A percentile compares a stretch with the other conserved stretches of the same genome.
Conservation (phyloP, 2,329 filamentous ascomycete genomes). For the Venturia oleaginea region DNA sequence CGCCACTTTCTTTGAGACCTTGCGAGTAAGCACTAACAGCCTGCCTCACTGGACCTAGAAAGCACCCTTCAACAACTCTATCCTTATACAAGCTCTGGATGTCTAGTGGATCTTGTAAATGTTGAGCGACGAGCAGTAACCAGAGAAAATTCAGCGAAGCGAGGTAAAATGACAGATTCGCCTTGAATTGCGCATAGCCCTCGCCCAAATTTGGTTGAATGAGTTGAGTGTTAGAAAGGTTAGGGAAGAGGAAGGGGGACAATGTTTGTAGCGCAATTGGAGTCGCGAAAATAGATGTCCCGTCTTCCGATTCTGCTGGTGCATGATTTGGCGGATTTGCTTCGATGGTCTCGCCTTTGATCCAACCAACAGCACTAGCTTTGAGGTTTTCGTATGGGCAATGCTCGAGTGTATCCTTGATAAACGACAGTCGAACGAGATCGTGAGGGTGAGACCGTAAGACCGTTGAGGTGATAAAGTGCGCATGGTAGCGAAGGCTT, state of each 20-base stretch:
- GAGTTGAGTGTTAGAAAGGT: constrained; percentile 31
- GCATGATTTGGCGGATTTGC: constrained; percentile 24
- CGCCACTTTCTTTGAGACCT: constrained; percentile 22
- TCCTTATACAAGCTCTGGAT: constrained; percentile 33
- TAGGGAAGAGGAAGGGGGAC: constrained; percentile 44
- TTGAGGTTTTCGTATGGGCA: constrained; percentile 46
- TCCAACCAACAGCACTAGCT: constrained; percentile 50
- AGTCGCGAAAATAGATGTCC: constrained; percentile 36
- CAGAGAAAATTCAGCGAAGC: constrained; percentile 51
- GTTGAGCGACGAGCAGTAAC: constrained; percentile 41
- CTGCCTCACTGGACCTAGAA: constrained; percentile 26
- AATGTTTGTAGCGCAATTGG: constrained; percentile 38
- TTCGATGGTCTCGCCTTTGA: constrained; percentile 50
- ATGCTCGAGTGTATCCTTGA: constrained; percentile 46
- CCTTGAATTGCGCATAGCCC: constrained; percentile 37
- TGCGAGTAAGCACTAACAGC: constrained; percentile 22
- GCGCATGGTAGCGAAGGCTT: constrained; percentile 38
- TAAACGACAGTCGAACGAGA: constrained; percentile 42
- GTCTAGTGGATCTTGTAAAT: constrained; percentile 38
- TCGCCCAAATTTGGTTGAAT: constrained; percentile 20
- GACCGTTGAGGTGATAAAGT: constrained; percentile 40
- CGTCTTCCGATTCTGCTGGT: constrained; percentile 7
- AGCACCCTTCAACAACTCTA: constrained; percentile 26
- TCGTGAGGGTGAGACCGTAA: constrained; percentile 46
- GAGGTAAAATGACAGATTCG: constrained; percentile 46